These are phyloP conservation scores for Suhomyces kunorum DNA, from an alignment of 1,139 yeast genomes.

Conservation along the genomic window DNA sequence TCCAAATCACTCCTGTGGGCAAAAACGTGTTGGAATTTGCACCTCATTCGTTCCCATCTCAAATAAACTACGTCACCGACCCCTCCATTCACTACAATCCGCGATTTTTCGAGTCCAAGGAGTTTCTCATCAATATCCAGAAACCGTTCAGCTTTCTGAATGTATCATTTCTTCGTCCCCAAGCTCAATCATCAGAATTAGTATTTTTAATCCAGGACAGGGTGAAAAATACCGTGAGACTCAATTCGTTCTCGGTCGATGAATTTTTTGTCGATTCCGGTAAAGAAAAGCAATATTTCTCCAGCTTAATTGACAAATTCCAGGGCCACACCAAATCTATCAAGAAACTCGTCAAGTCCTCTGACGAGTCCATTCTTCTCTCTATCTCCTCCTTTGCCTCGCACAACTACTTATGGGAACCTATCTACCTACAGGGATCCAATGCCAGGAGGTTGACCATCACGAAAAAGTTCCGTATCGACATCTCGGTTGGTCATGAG, in stretches of 20 bases:
- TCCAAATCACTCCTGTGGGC: constrained; percentile 14
- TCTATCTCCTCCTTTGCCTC: constrained; percentile 46
- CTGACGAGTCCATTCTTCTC: constrained; percentile 32
- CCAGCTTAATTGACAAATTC: constrained; percentile 42
- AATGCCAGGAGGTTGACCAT: constrained; percentile 27
- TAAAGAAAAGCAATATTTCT: background rate
- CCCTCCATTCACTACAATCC: constrained; percentile 3
- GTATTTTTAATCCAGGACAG: constrained; percentile 42
- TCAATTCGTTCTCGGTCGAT: constrained; percentile 24
- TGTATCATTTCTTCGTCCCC: constrained; percentile 20
- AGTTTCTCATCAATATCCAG: constrained; percentile 18
- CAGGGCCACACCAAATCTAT: constrained; percentile 89
- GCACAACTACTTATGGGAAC: constrained; percentile 69
- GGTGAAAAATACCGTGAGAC: constrained; percentile 38
- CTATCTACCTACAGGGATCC: constrained; percentile 33
- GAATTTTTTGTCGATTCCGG: constrained; percentile 1
- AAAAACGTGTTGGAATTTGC: background rate
- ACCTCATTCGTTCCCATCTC: constrained; percentile 12
- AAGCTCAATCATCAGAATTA: constrained; percentile 15
- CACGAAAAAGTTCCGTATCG: constrained; percentile 39
- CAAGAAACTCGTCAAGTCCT: constrained; percentile 61
- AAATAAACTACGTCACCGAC: background rate
- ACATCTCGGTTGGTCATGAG: constrained; percentile 16
- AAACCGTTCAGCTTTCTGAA: constrained; percentile 32
- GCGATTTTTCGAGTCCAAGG: constrained; percentile 11